phyloP scores from a whole-genome alignment of 129 eudicot genomes.

The Pseudognaphalium luteoalbum region DNA sequence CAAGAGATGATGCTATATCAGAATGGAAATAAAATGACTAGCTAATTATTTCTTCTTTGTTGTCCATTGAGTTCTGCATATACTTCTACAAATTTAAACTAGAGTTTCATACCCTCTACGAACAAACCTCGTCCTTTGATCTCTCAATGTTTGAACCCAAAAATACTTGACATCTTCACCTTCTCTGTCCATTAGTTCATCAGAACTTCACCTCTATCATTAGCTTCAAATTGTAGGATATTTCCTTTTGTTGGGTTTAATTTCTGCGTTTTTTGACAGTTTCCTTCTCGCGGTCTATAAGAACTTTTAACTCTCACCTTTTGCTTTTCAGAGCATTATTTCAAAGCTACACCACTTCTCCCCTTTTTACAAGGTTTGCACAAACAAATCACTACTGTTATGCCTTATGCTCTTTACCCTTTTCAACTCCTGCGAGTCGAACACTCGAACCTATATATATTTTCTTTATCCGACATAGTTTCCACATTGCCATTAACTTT shows the following conservation, averaged over 20 bases:
- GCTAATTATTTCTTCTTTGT: background rate
- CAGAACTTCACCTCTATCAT: background rate
- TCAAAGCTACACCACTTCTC: background rate
- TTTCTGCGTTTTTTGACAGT: background rate
- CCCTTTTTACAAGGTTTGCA: background rate
- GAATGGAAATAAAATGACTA: background rate
- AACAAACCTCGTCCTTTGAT: background rate
- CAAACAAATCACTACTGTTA: background rate
- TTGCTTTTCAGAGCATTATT: conserved; percentile 6
- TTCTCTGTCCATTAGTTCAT: too few relatives aligned
- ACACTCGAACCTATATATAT: background rate
- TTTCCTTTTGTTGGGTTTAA: background rate
- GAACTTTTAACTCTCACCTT: conserved; percentile 4
- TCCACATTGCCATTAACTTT: conserved; percentile 1
- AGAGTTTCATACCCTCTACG: background rate
- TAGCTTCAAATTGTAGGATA: background rate
- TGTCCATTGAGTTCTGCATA: background rate
- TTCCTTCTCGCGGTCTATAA: background rate
- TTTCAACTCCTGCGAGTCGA: background rate
- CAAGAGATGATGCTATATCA: background rate
- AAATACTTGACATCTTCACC: background rate
- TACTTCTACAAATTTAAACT: background rate
- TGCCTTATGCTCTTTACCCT: background rate
- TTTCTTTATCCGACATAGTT: conserved; percentile 5
- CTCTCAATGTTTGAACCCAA: background rate